Base-by-base conservation (phyloP, 106 monocot species). In the Apostasia shenzhenica region DNA sequence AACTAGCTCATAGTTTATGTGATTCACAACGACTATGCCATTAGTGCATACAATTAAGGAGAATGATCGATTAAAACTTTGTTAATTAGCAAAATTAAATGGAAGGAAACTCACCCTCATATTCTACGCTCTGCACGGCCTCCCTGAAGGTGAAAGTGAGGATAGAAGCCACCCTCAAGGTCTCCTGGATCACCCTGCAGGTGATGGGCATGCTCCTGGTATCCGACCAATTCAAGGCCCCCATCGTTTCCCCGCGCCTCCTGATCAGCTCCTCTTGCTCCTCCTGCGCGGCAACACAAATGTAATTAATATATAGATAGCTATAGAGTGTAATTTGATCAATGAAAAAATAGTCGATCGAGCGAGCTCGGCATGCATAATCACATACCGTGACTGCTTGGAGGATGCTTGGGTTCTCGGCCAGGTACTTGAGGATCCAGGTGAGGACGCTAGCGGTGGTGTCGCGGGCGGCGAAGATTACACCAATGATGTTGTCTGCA, bases 381-480 rank as follows among this genome's bases (percentile, higher is more conserved):
- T 49, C 0, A 56, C 88, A 77, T 73, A 97, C 97, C 0, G 83
- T 85, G 79, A 97, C 92, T 26, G 84, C 76, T 75, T 92, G 70
- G 4, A 92, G 87, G 61, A 92, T 55, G 5, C 50, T 49, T 2
- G 97, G 97, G 50, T 97, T 87, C 72, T 97, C 97, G 1, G 82
- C 87, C 38, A 97, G 78, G 72, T 89, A 89, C 92, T 97, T 97
- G 72, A 97, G 82, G 38, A 92, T 75, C 97, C 97, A 97, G 42
- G 97, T 97, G 46, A 97, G 85, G 8, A 90, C 97, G 43, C 89
- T 92, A 0, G 97, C 97, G 6, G 97, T 89, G 6, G 97, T 97
- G 55, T 97, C 97, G 0, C 92, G 75, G 14, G 97, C 97, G 1
- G 97, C 91, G 48, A 95, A 95, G 53, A 95, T 86, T 71, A 95